These are phyloP conservation scores for Diplodia corticola DNA, from an alignment of 2,329 filamentous ascomycete genomes.

Conservation along the genomic window DNA sequence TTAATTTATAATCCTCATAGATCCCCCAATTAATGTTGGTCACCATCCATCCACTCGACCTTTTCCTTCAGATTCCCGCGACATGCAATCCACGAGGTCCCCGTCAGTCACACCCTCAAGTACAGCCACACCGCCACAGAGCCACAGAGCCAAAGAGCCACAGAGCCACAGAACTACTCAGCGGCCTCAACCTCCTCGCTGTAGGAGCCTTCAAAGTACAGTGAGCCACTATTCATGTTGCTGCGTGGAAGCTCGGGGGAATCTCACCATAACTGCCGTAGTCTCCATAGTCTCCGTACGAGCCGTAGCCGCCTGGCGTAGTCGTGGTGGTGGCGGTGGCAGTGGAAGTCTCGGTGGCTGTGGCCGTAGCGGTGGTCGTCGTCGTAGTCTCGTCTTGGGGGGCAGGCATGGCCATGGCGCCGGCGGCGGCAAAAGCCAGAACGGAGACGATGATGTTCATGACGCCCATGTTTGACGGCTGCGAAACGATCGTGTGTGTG, in stretches of 20 bases:
- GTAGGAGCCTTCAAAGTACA: background rate
- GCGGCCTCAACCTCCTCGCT: background rate
- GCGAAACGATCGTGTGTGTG: background rate
- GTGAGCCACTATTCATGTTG: background rate
- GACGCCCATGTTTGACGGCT: background rate
- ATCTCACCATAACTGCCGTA: conserved; percentile 13
- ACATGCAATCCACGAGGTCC: background rate
- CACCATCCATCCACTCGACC: too few species aligned
- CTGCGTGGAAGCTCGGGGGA: too few species aligned
- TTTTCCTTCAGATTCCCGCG: too few species aligned
- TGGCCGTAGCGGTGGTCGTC: background rate
- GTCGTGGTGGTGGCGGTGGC: too few species aligned
- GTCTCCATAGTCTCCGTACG: conserved; percentile 11
- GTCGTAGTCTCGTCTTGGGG: background rate
- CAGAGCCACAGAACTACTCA: background rate
- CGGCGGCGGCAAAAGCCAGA: conserved; percentile 8
- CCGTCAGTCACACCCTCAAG: too few species aligned
- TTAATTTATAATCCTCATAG: background rate
- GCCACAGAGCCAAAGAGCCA: background rate
- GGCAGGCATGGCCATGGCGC: background rate
- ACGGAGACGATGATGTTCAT: background rate
- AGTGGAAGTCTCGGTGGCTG: background rate
- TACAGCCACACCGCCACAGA: too few species aligned
- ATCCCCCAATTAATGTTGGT: too few species aligned
- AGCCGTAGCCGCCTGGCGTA: background rate